Evolutionary conservation across 345 rosid genomes (phyloP), one percentile per base, ranked within the genome.

Genomic region (Schrenkiella parvula): DNA sequence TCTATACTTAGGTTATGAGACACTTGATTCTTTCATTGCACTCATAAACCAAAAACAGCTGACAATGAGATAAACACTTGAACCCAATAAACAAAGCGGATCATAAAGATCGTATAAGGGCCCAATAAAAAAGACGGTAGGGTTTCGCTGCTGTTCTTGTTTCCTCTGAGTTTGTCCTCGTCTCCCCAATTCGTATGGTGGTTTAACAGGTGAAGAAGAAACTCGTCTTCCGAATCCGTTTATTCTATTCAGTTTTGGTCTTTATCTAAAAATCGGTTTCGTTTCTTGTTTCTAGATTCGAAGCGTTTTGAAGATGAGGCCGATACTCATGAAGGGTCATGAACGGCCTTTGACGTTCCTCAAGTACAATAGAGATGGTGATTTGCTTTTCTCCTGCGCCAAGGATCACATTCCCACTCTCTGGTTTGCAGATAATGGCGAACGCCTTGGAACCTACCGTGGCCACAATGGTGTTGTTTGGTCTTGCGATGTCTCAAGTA

Each of bases 401-500:
- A 91, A 95, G 74, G 98, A 95, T 35, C 98, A 91, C 78, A 87
- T 74, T 10, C 98, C 98, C 35, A 91, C 98, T 17, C 89, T 95
- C 60, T 95, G 99, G 99, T 95, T 79, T 72, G 98, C 98, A 51
- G 95, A 91, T 74, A 87, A 91, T 64, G 99, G 99, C 52, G 90
- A 95, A 80, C 96, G 98, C 48, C 82, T 87, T 4, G 99, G 99
- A 42, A 91, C 98, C 55, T 95, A 88, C 68, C 95, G 98, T 37
- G 99, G 99, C 44, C 99, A 95, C 85, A 95, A 95, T 58, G 98
- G 98, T 22, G 98, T 98, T 47, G 98, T 91, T 54, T 95, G 99
- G 99, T 85, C 82, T 46, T 91, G 98, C 69, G 96, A 95, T 74
- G 86, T 95, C 62, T 91, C 98, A 13, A 83, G 99, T 67, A 82